phyloP scores from a whole-genome alignment of 495 filamentous ascomycete genomes.

The Aspergillus coremiiformis region DNA sequence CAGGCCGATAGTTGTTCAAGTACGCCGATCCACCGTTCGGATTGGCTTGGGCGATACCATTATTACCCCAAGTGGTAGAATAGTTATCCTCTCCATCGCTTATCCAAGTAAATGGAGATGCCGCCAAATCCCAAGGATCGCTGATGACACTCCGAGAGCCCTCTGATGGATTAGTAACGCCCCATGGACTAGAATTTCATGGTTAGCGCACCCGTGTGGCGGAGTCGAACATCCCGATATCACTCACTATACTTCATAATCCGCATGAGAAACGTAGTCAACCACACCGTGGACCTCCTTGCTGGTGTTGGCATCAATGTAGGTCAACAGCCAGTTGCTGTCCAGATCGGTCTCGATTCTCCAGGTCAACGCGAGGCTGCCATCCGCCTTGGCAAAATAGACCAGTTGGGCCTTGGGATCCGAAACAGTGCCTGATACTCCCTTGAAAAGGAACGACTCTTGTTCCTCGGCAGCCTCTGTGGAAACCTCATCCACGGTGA shows the following conservation, averaged over 20 bases:
- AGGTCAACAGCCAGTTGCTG: constrained; percentile 9
- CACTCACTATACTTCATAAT: constrained; percentile 12
- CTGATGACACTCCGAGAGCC: constrained; percentile 2
- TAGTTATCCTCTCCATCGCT: constrained; percentile 3
- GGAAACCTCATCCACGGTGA: not conserved
- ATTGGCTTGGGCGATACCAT: constrained; percentile 8
- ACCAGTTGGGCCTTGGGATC: constrained; percentile 8
- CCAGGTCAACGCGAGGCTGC: constrained; percentile 6
- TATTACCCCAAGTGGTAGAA: constrained; percentile 8
- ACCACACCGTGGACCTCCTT: constrained; percentile 4
- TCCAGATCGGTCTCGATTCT: constrained; percentile 7
- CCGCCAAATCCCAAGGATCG: constrained; percentile 3
- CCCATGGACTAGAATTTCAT: constrained; percentile 2
- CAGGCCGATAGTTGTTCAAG: constrained; percentile 3
- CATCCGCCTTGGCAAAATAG: constrained; percentile 1
- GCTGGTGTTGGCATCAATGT: constrained; percentile 5
- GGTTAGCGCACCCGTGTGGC: too few relatives aligned
- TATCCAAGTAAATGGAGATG: constrained; percentile 9
- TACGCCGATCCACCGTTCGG: constrained; percentile 2
- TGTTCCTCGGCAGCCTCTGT: not conserved
- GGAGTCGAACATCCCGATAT: too few relatives aligned
- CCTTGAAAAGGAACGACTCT: constrained; percentile 3
- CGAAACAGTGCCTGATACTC: constrained; percentile 1
- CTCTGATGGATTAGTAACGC: constrained; percentile 8
- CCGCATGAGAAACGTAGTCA: constrained; percentile 7